Base-by-base conservation (phyloP, 306 rosid genomes). In the Mucuna pruriens region DNA sequence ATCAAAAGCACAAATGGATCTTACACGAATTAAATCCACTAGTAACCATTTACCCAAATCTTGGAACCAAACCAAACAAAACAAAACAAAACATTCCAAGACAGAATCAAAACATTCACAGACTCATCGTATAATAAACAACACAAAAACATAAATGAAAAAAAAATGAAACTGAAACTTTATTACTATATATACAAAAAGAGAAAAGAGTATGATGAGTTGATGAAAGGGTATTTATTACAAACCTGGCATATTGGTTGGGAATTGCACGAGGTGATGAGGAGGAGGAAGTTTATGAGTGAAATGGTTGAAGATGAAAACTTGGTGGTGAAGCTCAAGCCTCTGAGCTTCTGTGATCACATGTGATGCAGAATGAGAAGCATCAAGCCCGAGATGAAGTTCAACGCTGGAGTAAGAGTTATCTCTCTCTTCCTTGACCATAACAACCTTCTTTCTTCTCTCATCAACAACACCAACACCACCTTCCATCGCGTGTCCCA, bases 251-350 rank as follows among this genome's bases (percentile, higher is more conserved):
- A 90, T 84, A 80, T 86, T 77, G 84, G 60, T 89, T 51, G 89
- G 85, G 69, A 79, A 84, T 13, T 71, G 92, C 66, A 86, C 79
- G 62, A 90, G 91, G 52, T 86, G 84, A 20, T 39, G 33, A 73
- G 97, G 97, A 71, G 89, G 87, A 74, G 89, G 86, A 23, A 86
- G 55, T 7, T 89, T 89, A 73, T 73, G 75, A 0, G 60, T 87
- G 57, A 94, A 71, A 40, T 89, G 87, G 77, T 84, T 89, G 82
- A 85, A 88, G 80, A 92, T 90, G 71, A 84, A 68, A 77, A 86
- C 71, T 86, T 95, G 97, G 29, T 79, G 87, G 9, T 83, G 73
- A 76, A 95, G 87, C 86, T 95, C 97, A 52, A 82, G 76, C 90
- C 80, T 82, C 84, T 92, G 97, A 49, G 78, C 79, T 57, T 76